phyloP scores from a whole-genome alignment of 2,329 filamentous ascomycete species.

The Aureobasidium sp. region DNA sequence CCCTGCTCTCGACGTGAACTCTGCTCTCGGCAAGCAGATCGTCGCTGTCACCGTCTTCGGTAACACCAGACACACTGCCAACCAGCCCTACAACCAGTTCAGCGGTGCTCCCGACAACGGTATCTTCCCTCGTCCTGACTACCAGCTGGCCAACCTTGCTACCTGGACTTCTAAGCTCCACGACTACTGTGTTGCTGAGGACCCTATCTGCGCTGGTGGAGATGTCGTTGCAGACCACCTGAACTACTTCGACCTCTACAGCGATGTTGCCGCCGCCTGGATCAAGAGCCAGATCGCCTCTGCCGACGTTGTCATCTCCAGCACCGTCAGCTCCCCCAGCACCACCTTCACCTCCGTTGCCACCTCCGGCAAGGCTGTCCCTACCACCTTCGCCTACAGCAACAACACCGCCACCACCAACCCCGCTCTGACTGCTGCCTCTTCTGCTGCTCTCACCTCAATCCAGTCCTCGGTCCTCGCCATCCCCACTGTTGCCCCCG shows the following conservation, averaged over 20 bases:
- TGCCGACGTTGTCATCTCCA: constrained; percentile 14
- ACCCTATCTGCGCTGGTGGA: constrained; percentile 36
- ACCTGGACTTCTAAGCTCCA: constrained; percentile 27
- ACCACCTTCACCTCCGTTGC: constrained; percentile 17
- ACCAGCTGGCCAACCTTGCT: constrained; percentile 17
- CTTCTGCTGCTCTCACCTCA: neutral
- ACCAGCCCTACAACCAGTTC: constrained; percentile 20
- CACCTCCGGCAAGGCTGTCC: constrained; percentile 11
- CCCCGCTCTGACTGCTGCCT: neutral
- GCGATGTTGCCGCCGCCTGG: constrained; percentile 24
- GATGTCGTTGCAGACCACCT: constrained; percentile 29
- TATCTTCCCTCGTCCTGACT: constrained; percentile 17
- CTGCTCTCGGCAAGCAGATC: constrained; percentile 17
- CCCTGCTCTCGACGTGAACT: constrained; percentile 16
- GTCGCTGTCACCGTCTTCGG: constrained; percentile 20
- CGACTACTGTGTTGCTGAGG: constrained; percentile 32
- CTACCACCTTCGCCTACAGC: constrained; percentile 7
- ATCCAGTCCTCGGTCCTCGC: neutral
- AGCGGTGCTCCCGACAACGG: constrained; percentile 18
- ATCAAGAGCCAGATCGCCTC: constrained; percentile 22
- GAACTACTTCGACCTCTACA: constrained; percentile 33
- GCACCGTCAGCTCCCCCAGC: constrained; percentile 16
- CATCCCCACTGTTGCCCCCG: neutral
- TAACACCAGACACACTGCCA: constrained; percentile 18
- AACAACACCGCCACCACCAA: constrained; percentile 5